Base-by-base conservation (phyloP, 1,284 basidiomycete genomes). In the Xerocomus amazonicus region DNA sequence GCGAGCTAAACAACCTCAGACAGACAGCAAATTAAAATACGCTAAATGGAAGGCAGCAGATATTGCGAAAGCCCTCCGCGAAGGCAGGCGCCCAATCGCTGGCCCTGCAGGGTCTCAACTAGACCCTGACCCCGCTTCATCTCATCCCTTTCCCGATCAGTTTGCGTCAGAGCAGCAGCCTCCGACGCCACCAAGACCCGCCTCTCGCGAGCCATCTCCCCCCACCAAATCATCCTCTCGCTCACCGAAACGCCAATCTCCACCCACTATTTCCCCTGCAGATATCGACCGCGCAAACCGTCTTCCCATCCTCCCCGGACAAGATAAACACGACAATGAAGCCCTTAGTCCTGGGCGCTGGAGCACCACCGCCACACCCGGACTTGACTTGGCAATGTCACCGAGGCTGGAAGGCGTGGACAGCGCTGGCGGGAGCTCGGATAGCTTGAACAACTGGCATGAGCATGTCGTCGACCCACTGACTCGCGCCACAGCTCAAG, bases 1-100 rank as follows among this genome's bases (percentile, higher is more conserved):
- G 8, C 43, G 17, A 40, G 9, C 44, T 39, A n/a, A 56, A 37
- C 31, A 42, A 34, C 23, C 14, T 17, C 52, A 91, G 87, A 78
- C 79, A 51, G 77, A 79, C 52, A 85, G 85, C 54, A 95, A 93
- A 70, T 80, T 92, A 45, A 84, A 81, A 48, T 96, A 96, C 67
- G 79, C 91, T 7, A 94, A 94, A 70, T 95, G 92, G 92, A 94
- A 93, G 66, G 92, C 92, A 29, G 82, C 86, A 6, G 90, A 94
- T 56, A 92, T 96, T 36, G 80, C 86, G 16, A 94, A 90, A 66
- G 90, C 92, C 2, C 80, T 91, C 62, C 82, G 91, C n/a, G 91
- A 94, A 66, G 91, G 90, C 10, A 79, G 85, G 26, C 80, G 78
- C 53, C 90, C 90, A 39, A 71, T 73, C 1, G 78, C 88, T 2